Percentiles rank a stretch among this genome's conserved stretches.
Evolutionary conservation across 2,329 filamentous ascomycete species (phyloP).

Genomic region (Dactylellina haptotyla): DNA sequence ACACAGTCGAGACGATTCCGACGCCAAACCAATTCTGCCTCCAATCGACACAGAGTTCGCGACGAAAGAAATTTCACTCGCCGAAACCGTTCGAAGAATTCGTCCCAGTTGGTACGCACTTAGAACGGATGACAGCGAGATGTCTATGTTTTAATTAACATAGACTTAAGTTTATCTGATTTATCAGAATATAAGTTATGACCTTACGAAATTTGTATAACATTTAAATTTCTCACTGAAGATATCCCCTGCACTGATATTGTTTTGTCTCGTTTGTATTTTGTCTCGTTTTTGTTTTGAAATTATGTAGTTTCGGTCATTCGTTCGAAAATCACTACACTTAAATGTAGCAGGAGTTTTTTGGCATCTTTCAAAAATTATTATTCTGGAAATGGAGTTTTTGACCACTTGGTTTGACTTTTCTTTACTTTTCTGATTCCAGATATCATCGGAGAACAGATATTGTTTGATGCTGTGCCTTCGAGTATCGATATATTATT

Average conservation of each 20-base stretch:
- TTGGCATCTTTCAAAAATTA: not conserved
- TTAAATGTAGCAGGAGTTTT: conserved; percentile 4
- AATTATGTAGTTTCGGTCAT: not conserved
- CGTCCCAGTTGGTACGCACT: conserved; percentile 30
- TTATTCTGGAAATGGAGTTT: not conserved
- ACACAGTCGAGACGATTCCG: conserved; percentile 14
- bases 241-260: conserved; percentile 6
- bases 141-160: conserved; percentile 30
- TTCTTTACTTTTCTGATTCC: not conserved
- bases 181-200: too few relatives aligned
- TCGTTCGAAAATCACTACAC: not conserved
- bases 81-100: conserved; percentile 20
- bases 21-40: conserved; percentile 12
- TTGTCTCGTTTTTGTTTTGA: not conserved
- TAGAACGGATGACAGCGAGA: conserved; percentile 23
- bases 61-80: conserved; percentile 17
- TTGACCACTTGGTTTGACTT: not conserved
- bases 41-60: conserved; percentile 1
- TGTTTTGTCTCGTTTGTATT: too few relatives aligned
- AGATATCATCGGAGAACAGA: conserved; percentile 2
- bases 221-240: not conserved
- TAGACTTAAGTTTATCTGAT: not conserved
- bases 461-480: conserved; percentile 12
- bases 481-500: not conserved
- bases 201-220: too few relatives aligned